Evolutionary conservation across 2,329 filamentous ascomycete genomes (phyloP), one percentile per base, ranked within the genome.

Genomic region (Pseudocercospora eumusae): DNA sequence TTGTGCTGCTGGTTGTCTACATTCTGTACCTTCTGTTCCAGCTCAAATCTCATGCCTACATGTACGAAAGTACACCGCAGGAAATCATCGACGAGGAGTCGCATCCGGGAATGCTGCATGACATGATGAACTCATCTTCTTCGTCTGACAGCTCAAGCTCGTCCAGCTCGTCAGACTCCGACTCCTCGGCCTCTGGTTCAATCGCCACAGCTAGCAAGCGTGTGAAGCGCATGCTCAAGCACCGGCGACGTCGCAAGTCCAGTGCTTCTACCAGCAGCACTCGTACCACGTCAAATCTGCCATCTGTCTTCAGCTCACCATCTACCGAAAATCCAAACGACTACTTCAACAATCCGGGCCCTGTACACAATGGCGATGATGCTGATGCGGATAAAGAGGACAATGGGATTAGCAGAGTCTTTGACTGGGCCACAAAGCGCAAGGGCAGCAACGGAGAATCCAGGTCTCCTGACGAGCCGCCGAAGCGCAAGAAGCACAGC

Each of bases 1-100:
- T 96, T 28, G 89, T 96, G 56, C 80, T 96, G 8, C 82, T 96
- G 1, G 74, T 96, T 33, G 88, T 96, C 10, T 96, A 96, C 74
- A 78, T 87, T 50, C 79, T 96, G 18, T 96, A 96, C 73, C 84
- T 96, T 33, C 73, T 96, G 20, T 96, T 96, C 77, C 92, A 96
- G 79, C 85, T 96, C 64, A 96, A 96, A 77, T 95, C 92, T 1
- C 92, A 96, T 74, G 85, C 91, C 8, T 96, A 96, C 78, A 87
- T 96, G 80, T 96, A 96, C 70, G 90, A 92, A 76, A 95, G 92
- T 68, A 96, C 91, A 4, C 93, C 93, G 9, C 92, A 96, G 77
- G 88, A 93, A 69, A 89, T 96, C 63, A 95, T 97, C 66, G 93
- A 97, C 69, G 92, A 95, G 70, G 93, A 96, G 74, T 88, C 91